Conservation (phyloP, 2,329 filamentous ascomycete species). For the Macrophomina pseudophaseolina region DNA sequence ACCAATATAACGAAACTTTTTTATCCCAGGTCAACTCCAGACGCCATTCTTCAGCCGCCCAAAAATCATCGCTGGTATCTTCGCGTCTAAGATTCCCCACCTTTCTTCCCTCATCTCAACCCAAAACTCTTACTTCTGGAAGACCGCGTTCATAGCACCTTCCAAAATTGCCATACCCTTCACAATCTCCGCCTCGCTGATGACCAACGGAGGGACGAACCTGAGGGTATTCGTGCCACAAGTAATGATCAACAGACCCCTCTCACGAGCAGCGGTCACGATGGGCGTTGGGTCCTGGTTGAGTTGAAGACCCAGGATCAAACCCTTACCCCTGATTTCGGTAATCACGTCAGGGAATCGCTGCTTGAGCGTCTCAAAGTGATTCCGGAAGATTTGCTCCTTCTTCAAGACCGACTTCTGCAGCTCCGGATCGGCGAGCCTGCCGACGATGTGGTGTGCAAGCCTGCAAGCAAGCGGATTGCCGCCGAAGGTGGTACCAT, state of each 20-base stretch:
- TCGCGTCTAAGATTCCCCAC: background rate
- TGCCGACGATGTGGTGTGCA: slow-evolving; percentile 82
- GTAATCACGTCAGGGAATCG: slow-evolving; percentile 73
- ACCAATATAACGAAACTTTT: background rate
- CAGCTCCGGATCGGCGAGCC: slow-evolving; percentile 73
- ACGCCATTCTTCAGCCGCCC: background rate
- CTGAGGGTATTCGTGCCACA: slow-evolving; percentile 90
- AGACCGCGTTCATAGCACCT: slow-evolving; percentile 65
- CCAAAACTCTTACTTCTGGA: slow-evolving; percentile 37
- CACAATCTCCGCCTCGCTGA: slow-evolving; percentile 80
- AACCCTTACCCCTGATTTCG: slow-evolving; percentile 80
- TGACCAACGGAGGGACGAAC: slow-evolving; percentile 86
- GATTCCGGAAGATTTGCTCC: slow-evolving; percentile 62
- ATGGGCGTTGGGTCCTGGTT: slow-evolving; percentile 73
- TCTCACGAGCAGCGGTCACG: slow-evolving; percentile 83
- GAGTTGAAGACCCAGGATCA: slow-evolving; percentile 88
- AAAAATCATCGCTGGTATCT: background rate
- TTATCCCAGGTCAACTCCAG: background rate
- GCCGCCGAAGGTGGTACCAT: slow-evolving; percentile 92
- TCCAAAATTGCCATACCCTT: slow-evolving; percentile 77
- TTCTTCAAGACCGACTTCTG: slow-evolving; percentile 74
- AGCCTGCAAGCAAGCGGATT: slow-evolving; percentile 86
- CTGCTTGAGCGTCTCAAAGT: slow-evolving; percentile 62
- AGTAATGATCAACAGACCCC: slow-evolving; percentile 87
- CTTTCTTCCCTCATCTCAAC: slow-evolving; percentile 26